phyloP scores from a whole-genome alignment of 2,329 filamentous ascomycete genomes.

The Penicillium sp. region DNA sequence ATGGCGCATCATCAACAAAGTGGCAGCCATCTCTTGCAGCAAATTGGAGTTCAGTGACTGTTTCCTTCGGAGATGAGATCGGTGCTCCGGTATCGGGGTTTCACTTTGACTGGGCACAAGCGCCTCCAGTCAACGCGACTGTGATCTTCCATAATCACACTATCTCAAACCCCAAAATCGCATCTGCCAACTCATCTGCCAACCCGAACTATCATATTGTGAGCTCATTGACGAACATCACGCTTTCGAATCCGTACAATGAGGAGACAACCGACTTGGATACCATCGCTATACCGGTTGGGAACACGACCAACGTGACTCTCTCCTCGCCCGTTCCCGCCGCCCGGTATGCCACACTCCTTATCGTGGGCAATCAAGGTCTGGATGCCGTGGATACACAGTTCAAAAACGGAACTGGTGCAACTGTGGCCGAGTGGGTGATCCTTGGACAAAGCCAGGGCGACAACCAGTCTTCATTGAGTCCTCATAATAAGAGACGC shows the following conservation, averaged over 20 bases:
- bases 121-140: slow-evolving; percentile 53
- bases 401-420: slow-evolving; percentile 42
- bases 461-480: slow-evolving; percentile 1
- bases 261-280: slow-evolving; percentile 30
- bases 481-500: background rate
- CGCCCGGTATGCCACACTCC: slow-evolving; percentile 43
- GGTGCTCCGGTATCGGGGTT: slow-evolving; percentile 44
- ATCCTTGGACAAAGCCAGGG: slow-evolving; percentile 37
- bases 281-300: slow-evolving; percentile 36
- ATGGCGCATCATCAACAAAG: slow-evolving; percentile 63
- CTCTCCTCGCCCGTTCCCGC: slow-evolving; percentile 34
- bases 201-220: slow-evolving; percentile 23
- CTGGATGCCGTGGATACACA: slow-evolving; percentile 27
- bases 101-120: slow-evolving; percentile 59
- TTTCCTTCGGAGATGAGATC: slow-evolving; percentile 49
- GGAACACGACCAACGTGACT: slow-evolving; percentile 45
- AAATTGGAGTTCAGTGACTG: slow-evolving; percentile 53
- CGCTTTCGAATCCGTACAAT: slow-evolving; percentile 41
- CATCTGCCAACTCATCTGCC: slow-evolving; percentile 7
- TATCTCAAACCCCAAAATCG: slow-evolving; percentile 19
- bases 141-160: slow-evolving; percentile 56
- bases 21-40: slow-evolving; percentile 61
- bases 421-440: slow-evolving; percentile 49
- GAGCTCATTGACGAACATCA: slow-evolving; percentile 29
- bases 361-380: slow-evolving; percentile 46